Base-by-base conservation (phyloP, 306 rosid species). In the Parietaria judaica region DNA sequence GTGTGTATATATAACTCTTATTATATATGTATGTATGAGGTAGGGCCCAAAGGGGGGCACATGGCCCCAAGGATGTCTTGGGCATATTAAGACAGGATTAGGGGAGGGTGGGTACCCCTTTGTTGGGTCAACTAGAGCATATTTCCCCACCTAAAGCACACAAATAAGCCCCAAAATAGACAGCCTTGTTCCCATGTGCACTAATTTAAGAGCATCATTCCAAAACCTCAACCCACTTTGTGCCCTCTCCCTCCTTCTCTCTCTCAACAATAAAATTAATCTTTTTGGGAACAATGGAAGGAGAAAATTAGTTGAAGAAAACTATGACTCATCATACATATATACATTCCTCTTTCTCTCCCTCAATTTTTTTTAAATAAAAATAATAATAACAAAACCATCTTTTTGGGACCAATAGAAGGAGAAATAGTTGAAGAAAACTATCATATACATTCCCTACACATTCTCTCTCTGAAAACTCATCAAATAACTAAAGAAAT, bases 141-240 rank as follows among this genome's bases (percentile, higher is more conserved):
- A 80, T 79, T 84, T 82, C 96, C 99, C 99, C 88, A 88, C 92
- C 83, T 53, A 80, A 76, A 77, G 69, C 82, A 75, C 78, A 78
- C 34, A 81, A 68, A 72, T 66, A 77, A 84, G 73, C 89, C 89
- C 80, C 74, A 77, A 74, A 66, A 70, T 81, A 81, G 90, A 86
- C 95, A 79, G 67, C 87, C 56, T 92, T 92, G 95, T 92, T 92
- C 84, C 96, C 98, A 92, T 92, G 99, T 92, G 99, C 85, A 37
- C 84, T 50, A 80, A 85, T 85, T 90, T 81, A 87, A 87, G 78
- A 78, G 90, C 94, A 87, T 86, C 86, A 79, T 88, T 84, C 96
- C 95, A 88, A 92, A 84, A 73, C 84, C 67, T 80, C 94, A 82
- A 80, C 85, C 87, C 74, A 81, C 84, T 80, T 83, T 88, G 83